Conservation (phyloP, 2,329 filamentous ascomycete species). For the Microcyclospora tardicrescens region DNA sequence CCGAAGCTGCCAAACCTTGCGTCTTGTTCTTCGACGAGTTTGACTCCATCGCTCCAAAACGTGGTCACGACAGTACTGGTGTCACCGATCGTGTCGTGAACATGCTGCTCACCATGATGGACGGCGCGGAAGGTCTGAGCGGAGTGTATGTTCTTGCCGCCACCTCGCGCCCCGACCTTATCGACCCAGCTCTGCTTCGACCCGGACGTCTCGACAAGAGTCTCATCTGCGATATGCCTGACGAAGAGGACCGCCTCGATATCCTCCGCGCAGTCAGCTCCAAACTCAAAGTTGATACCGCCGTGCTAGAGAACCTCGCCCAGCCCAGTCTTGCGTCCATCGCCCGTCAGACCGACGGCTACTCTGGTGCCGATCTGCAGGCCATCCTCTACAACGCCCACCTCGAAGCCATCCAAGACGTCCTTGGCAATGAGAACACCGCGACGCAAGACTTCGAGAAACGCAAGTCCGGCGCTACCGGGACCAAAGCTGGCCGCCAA, state of each 20-base stretch:
- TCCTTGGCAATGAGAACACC: constrained; percentile 42
- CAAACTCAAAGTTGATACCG: constrained; percentile 62
- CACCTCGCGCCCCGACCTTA: constrained; percentile 83
- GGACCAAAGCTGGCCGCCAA: constrained; percentile 1
- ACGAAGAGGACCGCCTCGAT: constrained; percentile 66
- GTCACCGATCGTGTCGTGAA: constrained; percentile 99
- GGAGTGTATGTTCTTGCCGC: constrained; percentile 95
- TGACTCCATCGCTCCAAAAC: constrained; percentile 91
- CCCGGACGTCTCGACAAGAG: constrained; percentile 91
- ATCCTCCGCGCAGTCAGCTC: constrained; percentile 74
- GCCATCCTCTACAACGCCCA: constrained; percentile 93
- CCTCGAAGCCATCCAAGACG: constrained; percentile 90
- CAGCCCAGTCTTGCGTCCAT: constrained; percentile 49
- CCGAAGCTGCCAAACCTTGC: constrained; percentile 79
- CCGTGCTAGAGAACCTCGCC: constrained; percentile 36
- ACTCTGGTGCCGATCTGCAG: constrained; percentile 87
- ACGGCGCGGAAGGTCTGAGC: constrained; percentile 85
- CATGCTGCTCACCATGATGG: constrained; percentile 96
- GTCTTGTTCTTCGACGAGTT: constrained; percentile 99
- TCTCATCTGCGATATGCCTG: constrained; percentile 79
- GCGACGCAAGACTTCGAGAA: constrained; percentile 20
- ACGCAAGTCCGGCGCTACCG: constrained; percentile 14
- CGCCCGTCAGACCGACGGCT: constrained; percentile 69
- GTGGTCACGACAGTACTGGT: constrained; percentile 91
- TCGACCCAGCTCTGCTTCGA: constrained; percentile 82